Evolutionary conservation across 2,329 filamentous ascomycete species (phyloP).

Genomic region (Xylaria sp.): DNA sequence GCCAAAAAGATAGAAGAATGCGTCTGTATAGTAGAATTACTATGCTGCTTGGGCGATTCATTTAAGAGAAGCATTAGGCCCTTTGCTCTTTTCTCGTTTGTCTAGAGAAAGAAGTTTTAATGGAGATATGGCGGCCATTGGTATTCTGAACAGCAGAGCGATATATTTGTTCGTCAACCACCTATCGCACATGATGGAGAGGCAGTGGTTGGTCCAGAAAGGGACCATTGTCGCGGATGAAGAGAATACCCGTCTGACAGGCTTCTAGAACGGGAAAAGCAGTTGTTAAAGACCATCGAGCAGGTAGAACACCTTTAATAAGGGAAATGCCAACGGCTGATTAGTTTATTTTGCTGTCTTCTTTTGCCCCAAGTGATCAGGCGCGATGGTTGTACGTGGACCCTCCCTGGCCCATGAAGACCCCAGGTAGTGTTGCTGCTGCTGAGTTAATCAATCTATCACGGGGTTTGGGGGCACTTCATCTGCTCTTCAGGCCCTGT

Average conservation of each 20-base stretch:
- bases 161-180: slow-evolving; percentile 15
- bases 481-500: not conserved
- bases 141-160: slow-evolving; percentile 24
- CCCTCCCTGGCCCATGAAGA: not conserved
- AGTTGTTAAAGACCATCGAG: slow-evolving; percentile 15
- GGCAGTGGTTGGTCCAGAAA: slow-evolving; percentile 14
- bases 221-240: slow-evolving; percentile 15
- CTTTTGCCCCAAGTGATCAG: not conserved
- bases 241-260: slow-evolving; percentile 17
- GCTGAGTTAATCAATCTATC: not conserved
- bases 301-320: slow-evolving; percentile 18
- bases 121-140: slow-evolving; percentile 18
- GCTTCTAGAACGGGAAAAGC: slow-evolving; percentile 9
- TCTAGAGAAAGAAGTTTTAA: slow-evolving; percentile 32
- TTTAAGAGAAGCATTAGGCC: slow-evolving; percentile 23
- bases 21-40: slow-evolving; percentile 26
- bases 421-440: not conserved
- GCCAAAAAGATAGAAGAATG: slow-evolving; percentile 42
- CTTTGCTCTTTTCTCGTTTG: slow-evolving; percentile 37
- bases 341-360: slow-evolving; percentile 18
- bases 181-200: slow-evolving; percentile 9
- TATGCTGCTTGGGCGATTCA: slow-evolving; percentile 33
- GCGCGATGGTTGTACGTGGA: not conserved
- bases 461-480: not conserved
- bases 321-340: slow-evolving; percentile 22